These are phyloP conservation scores for Trifolium repens DNA, from an alignment of 306 rosid species.

Conservation along the genomic window DNA sequence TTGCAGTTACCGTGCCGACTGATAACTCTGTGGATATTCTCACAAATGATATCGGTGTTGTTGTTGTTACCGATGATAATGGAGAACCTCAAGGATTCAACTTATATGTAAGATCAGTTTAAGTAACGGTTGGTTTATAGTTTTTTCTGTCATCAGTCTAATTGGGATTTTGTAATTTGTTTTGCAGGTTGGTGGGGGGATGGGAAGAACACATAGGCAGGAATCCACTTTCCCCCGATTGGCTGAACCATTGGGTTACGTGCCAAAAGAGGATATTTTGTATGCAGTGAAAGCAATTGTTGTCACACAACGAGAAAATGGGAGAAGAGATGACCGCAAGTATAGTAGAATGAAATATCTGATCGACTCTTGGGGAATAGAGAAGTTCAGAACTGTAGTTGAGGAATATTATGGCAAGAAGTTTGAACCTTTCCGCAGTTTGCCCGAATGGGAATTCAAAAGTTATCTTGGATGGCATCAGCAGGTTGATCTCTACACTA, in stretches of 20 bases:
- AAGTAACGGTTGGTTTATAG: conserved; percentile 4
- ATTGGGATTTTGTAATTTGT: conserved; percentile 41
- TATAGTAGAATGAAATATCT: conserved; percentile 96
- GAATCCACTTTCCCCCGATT: conserved; percentile 89
- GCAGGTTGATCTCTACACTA: conserved; percentile 68
- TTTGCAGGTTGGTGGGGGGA: conserved; percentile 98
- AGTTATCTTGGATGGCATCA: conserved; percentile 97
- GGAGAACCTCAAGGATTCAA: conserved; percentile 96
- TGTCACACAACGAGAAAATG: conserved; percentile 92
- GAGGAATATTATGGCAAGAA: conserved; percentile 91
- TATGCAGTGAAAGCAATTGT: conserved; percentile 97
- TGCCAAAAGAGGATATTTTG: conserved; percentile 92
- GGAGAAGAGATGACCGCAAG: conserved; percentile 97
- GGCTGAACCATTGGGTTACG: conserved; percentile 87
- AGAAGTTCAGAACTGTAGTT: conserved; percentile 77
- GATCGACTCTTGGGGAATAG: conserved; percentile 95
- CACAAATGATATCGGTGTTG: conserved; percentile 92
- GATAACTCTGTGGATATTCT: conserved; percentile 97
- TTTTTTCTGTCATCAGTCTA: conserved; percentile 22
- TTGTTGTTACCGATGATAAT: conserved; percentile 68
- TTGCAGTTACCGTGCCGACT: conserved; percentile 95
- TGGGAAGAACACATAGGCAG: conserved; percentile 98
- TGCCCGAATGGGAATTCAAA: conserved; percentile 96
- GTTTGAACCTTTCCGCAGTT: conserved; percentile 72
- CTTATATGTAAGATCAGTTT: conserved; percentile 73